A percentile compares a stretch with the other conserved stretches of the same genome.
These are phyloP conservation scores for Teratosphaeria viscida DNA, from an alignment of 2,329 filamentous ascomycete genomes.

Conservation along the genomic window DNA sequence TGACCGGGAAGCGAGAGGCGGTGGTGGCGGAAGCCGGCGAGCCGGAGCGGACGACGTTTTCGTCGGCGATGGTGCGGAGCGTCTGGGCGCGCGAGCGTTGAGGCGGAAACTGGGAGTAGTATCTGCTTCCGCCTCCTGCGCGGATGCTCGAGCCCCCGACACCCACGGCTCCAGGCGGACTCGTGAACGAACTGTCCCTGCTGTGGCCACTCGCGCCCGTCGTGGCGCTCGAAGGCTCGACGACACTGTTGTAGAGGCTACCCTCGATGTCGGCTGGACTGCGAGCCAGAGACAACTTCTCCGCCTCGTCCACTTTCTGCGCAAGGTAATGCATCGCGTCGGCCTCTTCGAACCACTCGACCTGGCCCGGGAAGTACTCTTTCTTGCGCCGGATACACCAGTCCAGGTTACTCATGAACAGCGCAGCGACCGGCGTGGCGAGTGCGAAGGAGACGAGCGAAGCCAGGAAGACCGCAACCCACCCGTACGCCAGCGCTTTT, in stretches of 20 bases:
- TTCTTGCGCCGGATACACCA: conserved; percentile 8
- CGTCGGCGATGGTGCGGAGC: not conserved
- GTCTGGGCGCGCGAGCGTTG: not conserved
- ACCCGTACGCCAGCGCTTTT: conserved; percentile 5
- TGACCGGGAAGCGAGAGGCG: not conserved
- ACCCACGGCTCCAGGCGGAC: not conserved
- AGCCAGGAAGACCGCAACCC: conserved; percentile 7
- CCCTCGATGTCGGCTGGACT: not conserved
- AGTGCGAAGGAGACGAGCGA: conserved; percentile 6
- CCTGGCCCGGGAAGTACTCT: conserved; percentile 7
- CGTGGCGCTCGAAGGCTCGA: not conserved
- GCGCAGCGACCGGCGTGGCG: conserved; percentile 5
- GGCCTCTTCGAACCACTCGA: conserved; percentile 5
- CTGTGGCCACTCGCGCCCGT: not conserved
- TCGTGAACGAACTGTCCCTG: not conserved
- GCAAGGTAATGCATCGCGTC: not conserved
- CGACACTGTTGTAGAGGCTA: not conserved
- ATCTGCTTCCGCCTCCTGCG: not conserved
- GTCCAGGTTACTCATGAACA: conserved; percentile 9
- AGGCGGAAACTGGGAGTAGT: not conserved
- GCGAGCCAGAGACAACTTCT: not conserved
- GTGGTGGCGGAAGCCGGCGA: not conserved
- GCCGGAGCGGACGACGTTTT: not conserved
- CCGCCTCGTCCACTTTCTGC: not conserved
- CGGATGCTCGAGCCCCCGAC: not conserved